Percentiles rank a stretch among this genome's conserved stretches.
These are phyloP conservation scores for fission yeast (Schizosaccharomyces pombe) DNA, from an alignment of 805 yeast species.

Conservation along the genomic window ASM294v3 CU329670.1:3502501-3503000, in stretches of 20 bases:
- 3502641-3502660: neutral
- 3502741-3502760: neutral
- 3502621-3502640: neutral
- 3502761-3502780: neutral
- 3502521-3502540: conserved; percentile 1
- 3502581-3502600: neutral
- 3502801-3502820: neutral
- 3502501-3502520: conserved; percentile 5
- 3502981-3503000: neutral
- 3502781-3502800: conserved; percentile 18
- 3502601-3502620: neutral
- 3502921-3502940: neutral
- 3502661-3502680: neutral
- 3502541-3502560: neutral
- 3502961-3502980: neutral
- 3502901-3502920: conserved; percentile 5
- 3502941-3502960: neutral
- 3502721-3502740: neutral
- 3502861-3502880: conserved; percentile 12
- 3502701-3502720: neutral
- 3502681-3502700: conserved; percentile 4
- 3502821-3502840: neutral
- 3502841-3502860: conserved; percentile 7
- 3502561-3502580: conserved; percentile 8
- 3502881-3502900: conserved; percentile 11